phyloP scores from a whole-genome alignment of 192 early-diverging fungal genomes.

The Gryganskiella cystojenkinii region DNA sequence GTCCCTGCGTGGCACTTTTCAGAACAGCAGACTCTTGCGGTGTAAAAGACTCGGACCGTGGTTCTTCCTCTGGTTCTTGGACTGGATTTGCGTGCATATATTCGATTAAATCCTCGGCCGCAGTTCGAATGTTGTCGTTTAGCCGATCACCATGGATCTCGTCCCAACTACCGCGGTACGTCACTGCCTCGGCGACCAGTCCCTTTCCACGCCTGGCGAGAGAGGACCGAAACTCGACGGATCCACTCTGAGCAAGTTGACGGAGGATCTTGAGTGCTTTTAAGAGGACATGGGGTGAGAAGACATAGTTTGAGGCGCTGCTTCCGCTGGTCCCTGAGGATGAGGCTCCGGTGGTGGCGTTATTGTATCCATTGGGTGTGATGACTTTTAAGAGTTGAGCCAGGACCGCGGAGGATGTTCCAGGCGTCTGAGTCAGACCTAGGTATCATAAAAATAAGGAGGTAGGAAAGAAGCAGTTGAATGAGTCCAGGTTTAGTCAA shows the following conservation, averaged over 20 bases:
- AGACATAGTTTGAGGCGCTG: constrained; percentile 11
- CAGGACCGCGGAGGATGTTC: constrained; percentile 15
- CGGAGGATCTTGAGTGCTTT: constrained; percentile 50
- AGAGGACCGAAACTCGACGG: constrained; percentile 24
- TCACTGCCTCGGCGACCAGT: constrained; percentile 18
- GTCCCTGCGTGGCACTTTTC: constrained; percentile 24
- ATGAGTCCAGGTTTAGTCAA: too few species aligned
- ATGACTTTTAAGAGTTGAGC: constrained; percentile 37
- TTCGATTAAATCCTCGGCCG: constrained; percentile 45
- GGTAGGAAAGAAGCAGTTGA: too few species aligned
- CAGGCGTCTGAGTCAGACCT: constrained; percentile 39
- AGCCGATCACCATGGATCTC: constrained; percentile 43
- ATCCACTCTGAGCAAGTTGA: constrained; percentile 41
- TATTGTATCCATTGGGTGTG: constrained; percentile 9
- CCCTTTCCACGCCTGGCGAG: constrained; percentile 30
- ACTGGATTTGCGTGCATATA: constrained; percentile 52
- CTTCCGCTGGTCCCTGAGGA: background rate
- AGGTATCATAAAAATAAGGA: background rate
- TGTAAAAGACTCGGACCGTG: background rate
- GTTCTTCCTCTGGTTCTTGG: constrained; percentile 8
- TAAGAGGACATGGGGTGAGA: constrained; percentile 32
- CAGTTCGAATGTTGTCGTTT: constrained; percentile 31
- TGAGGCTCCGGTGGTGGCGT: background rate
- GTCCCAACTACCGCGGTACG: constrained; percentile 39
- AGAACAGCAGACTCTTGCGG: constrained; percentile 25